phyloP scores from a whole-genome alignment of 192 early-diverging fungal genomes.

The Podila epicladia region DNA sequence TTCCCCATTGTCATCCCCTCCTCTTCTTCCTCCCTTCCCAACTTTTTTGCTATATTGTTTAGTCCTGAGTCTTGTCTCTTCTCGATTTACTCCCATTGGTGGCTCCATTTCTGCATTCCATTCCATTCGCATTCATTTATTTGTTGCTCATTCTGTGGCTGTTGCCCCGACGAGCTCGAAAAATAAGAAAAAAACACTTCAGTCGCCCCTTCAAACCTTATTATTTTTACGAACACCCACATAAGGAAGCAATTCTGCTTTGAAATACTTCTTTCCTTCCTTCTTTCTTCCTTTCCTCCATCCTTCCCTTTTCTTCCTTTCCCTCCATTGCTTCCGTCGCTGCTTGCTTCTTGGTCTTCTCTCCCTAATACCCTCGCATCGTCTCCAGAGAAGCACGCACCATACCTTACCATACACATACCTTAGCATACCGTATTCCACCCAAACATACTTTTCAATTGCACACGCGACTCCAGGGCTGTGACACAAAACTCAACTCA shows the following conservation, averaged over 20 bases:
- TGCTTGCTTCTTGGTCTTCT: conserved; percentile 1
- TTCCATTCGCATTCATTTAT: too few species aligned
- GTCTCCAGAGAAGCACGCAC: neutral
- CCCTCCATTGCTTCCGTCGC: neutral
- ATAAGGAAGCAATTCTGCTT: neutral
- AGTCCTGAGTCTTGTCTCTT: neutral
- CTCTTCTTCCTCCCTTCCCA: neutral
- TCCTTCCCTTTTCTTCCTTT: neutral
- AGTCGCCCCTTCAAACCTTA: too few species aligned
- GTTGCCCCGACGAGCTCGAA: too few species aligned
- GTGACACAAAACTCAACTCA: neutral
- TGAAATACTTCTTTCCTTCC: neutral
- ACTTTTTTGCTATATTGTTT: too few species aligned
- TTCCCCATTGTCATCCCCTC: neutral
- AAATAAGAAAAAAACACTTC: too few species aligned
- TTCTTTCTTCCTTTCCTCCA: neutral
- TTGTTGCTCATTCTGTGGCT: too few species aligned
- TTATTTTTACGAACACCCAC: too few species aligned
- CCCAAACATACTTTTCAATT: neutral
- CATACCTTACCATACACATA: neutral
- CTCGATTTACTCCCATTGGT: too few species aligned
- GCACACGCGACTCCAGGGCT: neutral
- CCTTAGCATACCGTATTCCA: neutral
- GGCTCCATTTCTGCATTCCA: too few species aligned
- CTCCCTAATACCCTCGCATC: neutral